A percentile compares a stretch with the other conserved stretches of the same genome.
These are phyloP conservation scores for Endoconidiophora laricicola DNA, from an alignment of 2,329 filamentous ascomycete species.

Conservation along the genomic window DNA sequence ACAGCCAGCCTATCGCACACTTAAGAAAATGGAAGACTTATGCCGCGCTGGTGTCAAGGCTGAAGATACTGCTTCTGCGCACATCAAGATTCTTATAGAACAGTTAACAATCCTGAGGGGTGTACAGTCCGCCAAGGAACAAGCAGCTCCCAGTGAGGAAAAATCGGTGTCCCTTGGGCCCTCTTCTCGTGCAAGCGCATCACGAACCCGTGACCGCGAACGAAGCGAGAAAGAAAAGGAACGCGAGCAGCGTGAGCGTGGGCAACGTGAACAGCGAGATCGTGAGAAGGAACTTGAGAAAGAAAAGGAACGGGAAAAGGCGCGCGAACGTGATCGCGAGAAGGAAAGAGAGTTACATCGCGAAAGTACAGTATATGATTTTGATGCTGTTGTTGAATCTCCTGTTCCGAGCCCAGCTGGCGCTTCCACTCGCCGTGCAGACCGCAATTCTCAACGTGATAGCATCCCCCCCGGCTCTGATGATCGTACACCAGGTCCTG, in stretches of 20 bases:
- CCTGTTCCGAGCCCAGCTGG: constrained; percentile 29
- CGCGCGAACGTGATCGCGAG: constrained; percentile 16
- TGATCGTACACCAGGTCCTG: constrained; percentile 30
- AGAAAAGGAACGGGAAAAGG: constrained; percentile 14
- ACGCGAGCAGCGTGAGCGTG: constrained; percentile 1
- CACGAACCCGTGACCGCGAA: constrained; percentile 11
- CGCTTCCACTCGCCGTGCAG: constrained; percentile 15
- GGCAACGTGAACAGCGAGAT: constrained; percentile 3
- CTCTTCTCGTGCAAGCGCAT: constrained; percentile 3
- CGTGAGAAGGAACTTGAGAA: constrained; percentile 2
- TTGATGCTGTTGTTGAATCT: constrained; percentile 29
- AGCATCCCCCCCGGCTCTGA: constrained; percentile 28
- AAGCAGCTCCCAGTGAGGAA: constrained; percentile 15
- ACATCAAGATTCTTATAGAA: constrained; percentile 24
- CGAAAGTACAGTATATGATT: constrained; percentile 26
- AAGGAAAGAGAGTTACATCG: constrained; percentile 13
- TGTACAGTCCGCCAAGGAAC: constrained; percentile 28
- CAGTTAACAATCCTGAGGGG: constrained; percentile 27
- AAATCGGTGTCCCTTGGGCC: background rate
- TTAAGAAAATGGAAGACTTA: constrained; percentile 28
- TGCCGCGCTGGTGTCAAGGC: constrained; percentile 27
- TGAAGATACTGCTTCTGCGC: constrained; percentile 23
- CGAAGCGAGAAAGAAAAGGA: constrained; percentile 5
- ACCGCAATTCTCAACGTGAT: constrained; percentile 24
- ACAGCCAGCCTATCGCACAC: constrained; percentile 15